phyloP scores from a whole-genome alignment of 208 protist species.

The Trypanosomatidae sp. region DNA sequence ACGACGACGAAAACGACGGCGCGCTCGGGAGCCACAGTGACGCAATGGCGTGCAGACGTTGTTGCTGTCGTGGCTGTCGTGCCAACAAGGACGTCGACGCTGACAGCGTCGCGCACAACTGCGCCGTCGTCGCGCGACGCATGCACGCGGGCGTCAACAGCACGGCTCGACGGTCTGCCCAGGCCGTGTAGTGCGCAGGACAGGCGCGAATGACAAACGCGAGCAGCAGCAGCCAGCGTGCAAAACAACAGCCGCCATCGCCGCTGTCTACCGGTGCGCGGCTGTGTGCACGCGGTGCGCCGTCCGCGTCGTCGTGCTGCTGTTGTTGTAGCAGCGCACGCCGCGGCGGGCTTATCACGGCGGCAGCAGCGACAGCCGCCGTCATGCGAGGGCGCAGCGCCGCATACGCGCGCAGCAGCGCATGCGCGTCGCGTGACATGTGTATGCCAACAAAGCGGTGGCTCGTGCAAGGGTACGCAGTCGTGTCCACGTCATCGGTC shows the following conservation, averaged over 20 bases:
- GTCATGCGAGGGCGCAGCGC: not conserved
- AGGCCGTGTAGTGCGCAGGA: constrained; percentile 54
- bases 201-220: constrained; percentile 34
- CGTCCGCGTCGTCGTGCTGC: not conserved
- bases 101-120: not conserved
- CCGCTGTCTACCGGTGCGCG: too few relatives aligned
- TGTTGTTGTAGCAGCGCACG: not conserved
- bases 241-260: too few relatives aligned
- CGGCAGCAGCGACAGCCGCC: not conserved
- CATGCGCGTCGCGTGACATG: too few relatives aligned
- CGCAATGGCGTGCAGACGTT: not conserved
- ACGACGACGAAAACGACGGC: too few relatives aligned
- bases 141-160: constrained; percentile 13
- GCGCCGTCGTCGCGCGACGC: not conserved
- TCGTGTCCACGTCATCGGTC: too few relatives aligned
- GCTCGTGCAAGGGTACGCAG: too few relatives aligned
- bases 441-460: too few relatives aligned
- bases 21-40: too few relatives aligned
- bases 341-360: too few relatives aligned
- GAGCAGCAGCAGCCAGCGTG: constrained; percentile 56
- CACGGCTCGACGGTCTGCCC: constrained; percentile 57
- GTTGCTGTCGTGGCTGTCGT: constrained; percentile 1
- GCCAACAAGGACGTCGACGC: not conserved
- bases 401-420: constrained; percentile 16
- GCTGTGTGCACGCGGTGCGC: too few relatives aligned